A percentile compares a stretch with the other conserved stretches of the same genome.
Evolutionary conservation across 176 grass and related monocot species (phyloP).

Genomic region (Zea luxurians): DNA sequence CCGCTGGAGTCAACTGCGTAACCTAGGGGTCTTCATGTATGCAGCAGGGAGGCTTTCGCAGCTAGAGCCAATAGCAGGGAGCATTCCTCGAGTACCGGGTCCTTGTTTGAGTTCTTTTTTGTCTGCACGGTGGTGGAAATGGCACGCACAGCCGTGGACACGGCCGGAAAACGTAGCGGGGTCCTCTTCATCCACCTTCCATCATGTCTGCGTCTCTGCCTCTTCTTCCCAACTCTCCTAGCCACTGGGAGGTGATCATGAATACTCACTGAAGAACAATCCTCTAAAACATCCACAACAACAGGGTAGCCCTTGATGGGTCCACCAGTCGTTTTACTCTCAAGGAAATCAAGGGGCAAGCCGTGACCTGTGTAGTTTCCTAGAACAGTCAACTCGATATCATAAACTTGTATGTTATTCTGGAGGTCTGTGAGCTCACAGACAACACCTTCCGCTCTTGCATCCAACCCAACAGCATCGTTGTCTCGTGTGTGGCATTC

Average conservation of each 20-base stretch:
- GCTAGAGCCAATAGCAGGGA: constrained; percentile 22
- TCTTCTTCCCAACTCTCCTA: constrained; percentile 3
- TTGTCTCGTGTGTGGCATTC: constrained; percentile 31
- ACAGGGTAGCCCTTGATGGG: constrained; percentile 69
- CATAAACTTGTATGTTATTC: constrained; percentile 47
- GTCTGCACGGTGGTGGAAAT: neutral
- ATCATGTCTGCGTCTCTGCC: neutral
- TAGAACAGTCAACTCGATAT: constrained; percentile 66
- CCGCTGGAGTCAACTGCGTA: neutral
- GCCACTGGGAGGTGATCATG: constrained; percentile 19
- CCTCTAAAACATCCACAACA: constrained; percentile 61
- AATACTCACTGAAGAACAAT: constrained; percentile 47
- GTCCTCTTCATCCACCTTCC: neutral
- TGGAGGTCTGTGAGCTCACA: constrained; percentile 33
- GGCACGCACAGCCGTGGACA: neutral
- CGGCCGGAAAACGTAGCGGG: neutral
- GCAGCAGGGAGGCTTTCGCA: neutral
- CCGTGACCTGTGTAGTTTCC: constrained; percentile 59
- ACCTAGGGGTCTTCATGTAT: too few species aligned
- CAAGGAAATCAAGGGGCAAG: constrained; percentile 71
- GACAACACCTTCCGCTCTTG: constrained; percentile 29
- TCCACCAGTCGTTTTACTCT: constrained; percentile 80
- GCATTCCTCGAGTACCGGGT: neutral
- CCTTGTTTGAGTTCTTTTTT: neutral
- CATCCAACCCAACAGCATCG: constrained; percentile 40